Percentiles rank a stretch among this genome's conserved stretches.
phyloP scores from a whole-genome alignment of 2,329 filamentous ascomycete species.

The Phialemoniopsis sp. region DNA sequence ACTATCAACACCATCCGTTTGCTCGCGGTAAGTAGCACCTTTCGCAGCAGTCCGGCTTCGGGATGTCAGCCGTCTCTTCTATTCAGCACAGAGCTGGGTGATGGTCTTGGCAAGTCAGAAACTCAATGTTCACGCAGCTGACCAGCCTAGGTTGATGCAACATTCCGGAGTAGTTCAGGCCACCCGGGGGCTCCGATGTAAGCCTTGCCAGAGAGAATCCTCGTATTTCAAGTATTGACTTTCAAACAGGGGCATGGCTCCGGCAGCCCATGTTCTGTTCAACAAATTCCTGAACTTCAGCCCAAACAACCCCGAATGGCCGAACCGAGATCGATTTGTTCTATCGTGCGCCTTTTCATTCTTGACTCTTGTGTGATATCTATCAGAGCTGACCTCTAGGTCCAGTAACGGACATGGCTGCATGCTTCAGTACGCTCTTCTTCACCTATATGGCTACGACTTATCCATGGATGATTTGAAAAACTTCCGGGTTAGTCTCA shows the following conservation, averaged over 20 bases:
- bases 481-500: conserved; percentile 81
- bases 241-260: conserved; percentile 71
- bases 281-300: conserved; percentile 99
- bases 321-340: conserved; percentile 97
- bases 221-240: neutral
- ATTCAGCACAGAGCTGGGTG: no score
- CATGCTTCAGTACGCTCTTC: conserved; percentile 98
- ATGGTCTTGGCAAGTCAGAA: no score
- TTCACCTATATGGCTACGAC: conserved; percentile 92
- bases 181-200: conserved; percentile 98
- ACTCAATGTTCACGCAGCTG: no score
- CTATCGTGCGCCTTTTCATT: conserved; percentile 74
- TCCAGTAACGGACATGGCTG: conserved; percentile 93
- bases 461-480: conserved; percentile 89
- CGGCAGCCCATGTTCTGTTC: conserved; percentile 92
- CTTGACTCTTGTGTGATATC: no score
- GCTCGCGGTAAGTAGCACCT: conserved; percentile 72
- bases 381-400: conserved; percentile 8
- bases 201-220: conserved; percentile 23
- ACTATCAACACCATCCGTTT: conserved; percentile 98
- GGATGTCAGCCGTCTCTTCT: no score
- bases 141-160: conserved; percentile 81
- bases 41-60: no score
- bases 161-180: conserved; percentile 90
- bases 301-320: conserved; percentile 96